Evolutionary conservation across 768 basidiomycete genomes (phyloP).

Genomic region (Pulveroboletus sp.): DNA sequence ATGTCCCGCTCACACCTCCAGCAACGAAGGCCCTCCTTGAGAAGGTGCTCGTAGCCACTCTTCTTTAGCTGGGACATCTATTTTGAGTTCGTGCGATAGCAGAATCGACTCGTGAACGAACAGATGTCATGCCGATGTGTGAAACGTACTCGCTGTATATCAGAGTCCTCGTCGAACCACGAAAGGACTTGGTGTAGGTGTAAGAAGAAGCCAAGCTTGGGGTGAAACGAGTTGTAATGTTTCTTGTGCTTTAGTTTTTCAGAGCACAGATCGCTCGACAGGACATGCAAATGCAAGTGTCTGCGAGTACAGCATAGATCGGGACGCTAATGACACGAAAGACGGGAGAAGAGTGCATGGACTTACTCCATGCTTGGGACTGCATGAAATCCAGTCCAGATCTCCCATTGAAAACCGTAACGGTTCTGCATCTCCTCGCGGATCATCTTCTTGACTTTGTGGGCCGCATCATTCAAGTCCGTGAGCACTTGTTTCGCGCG

Average conservation of each 20-base stretch:
- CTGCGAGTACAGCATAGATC: conserved; percentile 31
- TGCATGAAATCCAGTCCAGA: conserved; percentile 84
- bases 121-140: background rate
- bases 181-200: conserved; percentile 70
- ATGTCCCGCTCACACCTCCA: conserved; percentile 60
- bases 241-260: conserved; percentile 77
- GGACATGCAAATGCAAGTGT: conserved; percentile 80
- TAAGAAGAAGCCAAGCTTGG: conserved; percentile 78
- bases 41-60: conserved; percentile 54
- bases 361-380: conserved; percentile 82
- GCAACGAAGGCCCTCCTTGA: conserved; percentile 66
- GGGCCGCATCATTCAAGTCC: conserved; percentile 53
- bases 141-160: conserved; percentile 40
- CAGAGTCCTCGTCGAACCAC: conserved; percentile 72
- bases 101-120: background rate
- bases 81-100: background rate
- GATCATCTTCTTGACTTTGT: conserved; percentile 53
- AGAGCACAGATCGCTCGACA: conserved; percentile 74
- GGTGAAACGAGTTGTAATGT: conserved; percentile 90
- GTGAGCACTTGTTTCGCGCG: conserved; percentile 51
- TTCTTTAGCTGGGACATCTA: conserved; percentile 53
- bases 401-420: conserved; percentile 72
- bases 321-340: too few species aligned
- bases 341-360: background rate
- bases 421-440: conserved; percentile 72